phyloP scores from a whole-genome alignment of 345 rosid species.

The Lepidium didymum region DNA sequence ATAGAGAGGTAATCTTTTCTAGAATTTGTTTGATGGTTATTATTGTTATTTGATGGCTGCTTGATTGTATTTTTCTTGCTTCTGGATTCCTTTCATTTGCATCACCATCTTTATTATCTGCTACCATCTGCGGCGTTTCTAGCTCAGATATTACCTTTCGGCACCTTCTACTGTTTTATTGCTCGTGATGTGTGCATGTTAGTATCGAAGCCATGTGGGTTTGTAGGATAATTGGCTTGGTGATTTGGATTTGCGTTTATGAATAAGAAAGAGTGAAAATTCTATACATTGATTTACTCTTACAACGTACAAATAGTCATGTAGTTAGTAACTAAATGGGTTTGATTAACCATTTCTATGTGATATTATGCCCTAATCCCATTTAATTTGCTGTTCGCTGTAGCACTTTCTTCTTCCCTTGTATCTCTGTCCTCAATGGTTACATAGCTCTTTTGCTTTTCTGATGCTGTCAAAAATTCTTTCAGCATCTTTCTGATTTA shows the following conservation, averaged over 20 bases:
- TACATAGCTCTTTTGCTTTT: neutral
- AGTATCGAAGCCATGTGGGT: neutral
- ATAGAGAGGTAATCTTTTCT: neutral
- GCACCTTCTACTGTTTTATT: neutral
- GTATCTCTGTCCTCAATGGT: neutral
- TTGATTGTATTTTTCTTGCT: neutral
- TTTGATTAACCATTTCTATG: neutral
- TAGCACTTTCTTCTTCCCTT: neutral
- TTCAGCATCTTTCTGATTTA: slow-evolving; percentile 1
- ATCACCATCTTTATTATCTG: neutral
- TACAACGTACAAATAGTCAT: neutral
- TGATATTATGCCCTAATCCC: neutral
- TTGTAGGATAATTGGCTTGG: neutral
- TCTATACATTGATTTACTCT: neutral
- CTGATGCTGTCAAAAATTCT: neutral
- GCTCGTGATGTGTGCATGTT: neutral
- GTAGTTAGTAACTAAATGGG: neutral
- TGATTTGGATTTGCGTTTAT: neutral
- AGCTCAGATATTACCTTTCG: neutral
- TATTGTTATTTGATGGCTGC: neutral
- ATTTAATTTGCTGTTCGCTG: neutral
- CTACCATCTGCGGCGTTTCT: neutral
- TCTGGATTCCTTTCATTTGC: neutral
- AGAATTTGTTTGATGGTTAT: neutral
- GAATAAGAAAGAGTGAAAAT: neutral